Evolutionary conservation across 108 stramenopile species (phyloP).

Genomic region (Cyclotella distinguenda): DNA sequence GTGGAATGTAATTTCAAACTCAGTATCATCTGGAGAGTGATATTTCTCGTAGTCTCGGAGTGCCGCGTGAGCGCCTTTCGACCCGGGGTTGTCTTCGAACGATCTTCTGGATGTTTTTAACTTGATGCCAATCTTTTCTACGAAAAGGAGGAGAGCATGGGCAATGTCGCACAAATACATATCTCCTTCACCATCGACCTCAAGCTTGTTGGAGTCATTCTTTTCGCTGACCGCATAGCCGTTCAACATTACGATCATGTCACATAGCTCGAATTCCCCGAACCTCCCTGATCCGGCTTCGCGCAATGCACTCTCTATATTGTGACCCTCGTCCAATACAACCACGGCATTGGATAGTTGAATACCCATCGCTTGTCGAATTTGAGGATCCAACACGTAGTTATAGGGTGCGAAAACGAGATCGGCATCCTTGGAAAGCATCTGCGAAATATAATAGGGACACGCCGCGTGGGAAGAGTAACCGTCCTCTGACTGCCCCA

Average conservation of each 20-base stretch:
- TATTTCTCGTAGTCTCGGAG: slow-evolving; percentile 47
- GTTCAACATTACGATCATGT: slow-evolving; percentile 48
- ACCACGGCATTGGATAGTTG: slow-evolving; percentile 74
- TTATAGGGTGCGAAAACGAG: slow-evolving; percentile 96
- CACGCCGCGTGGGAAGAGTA: slow-evolving; percentile 69
- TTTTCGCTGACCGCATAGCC: slow-evolving; percentile 39
- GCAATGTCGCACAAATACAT: slow-evolving; percentile 52
- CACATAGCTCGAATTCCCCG: slow-evolving; percentile 67
- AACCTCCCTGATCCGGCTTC: slow-evolving; percentile 64
- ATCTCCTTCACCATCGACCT: slow-evolving; percentile 21
- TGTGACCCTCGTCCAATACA: slow-evolving; percentile 98
- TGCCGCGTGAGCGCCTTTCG: slow-evolving; percentile 39
- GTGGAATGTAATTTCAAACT: slow-evolving; percentile 57
- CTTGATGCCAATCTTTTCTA: slow-evolving; percentile 57
- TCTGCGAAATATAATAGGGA: slow-evolving; percentile 86
- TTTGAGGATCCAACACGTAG: slow-evolving; percentile 86
- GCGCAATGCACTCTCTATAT: slow-evolving; percentile 79
- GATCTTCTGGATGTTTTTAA: slow-evolving; percentile 31
- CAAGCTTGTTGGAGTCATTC: slow-evolving; percentile 31
- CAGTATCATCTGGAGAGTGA: slow-evolving; percentile 59
- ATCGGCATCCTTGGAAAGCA: slow-evolving; percentile 66
- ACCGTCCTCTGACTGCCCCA: slow-evolving; percentile 20
- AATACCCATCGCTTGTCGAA: slow-evolving; percentile 68
- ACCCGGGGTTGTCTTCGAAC: slow-evolving; percentile 57
- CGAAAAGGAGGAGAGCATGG: slow-evolving; percentile 64